Conservation (phyloP, 2,329 filamentous ascomycete species). For the Cladophialophora exuberans region DNA sequence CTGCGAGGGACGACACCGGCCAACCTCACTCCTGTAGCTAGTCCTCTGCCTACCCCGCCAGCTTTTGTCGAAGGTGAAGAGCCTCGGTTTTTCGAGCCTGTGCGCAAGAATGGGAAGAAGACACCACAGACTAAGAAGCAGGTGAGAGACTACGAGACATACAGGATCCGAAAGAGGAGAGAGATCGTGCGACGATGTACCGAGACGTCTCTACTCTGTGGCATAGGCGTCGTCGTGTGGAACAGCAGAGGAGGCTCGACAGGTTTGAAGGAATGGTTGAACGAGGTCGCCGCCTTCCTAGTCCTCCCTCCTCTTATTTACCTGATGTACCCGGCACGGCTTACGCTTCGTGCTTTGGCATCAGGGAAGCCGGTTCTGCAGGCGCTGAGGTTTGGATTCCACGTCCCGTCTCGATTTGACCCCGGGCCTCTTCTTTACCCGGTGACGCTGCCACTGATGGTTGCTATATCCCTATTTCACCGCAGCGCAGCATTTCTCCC, state of each 20-base stretch:
- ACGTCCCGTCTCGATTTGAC: conserved; percentile 79
- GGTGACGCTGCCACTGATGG: conserved; percentile 71
- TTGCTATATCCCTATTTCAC: conserved; percentile 72
- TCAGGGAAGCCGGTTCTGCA: conserved; percentile 16
- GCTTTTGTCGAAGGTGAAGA: conserved; percentile 25
- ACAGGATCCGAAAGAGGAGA: conserved; percentile 41
- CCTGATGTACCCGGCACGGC: conserved; percentile 27
- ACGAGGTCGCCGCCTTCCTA: conserved; percentile 24
- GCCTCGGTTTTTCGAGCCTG: conserved; percentile 21
- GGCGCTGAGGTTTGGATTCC: conserved; percentile 44
- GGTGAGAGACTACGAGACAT: conserved; percentile 30
- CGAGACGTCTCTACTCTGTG: conserved; percentile 59
- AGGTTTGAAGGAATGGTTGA: conserved; percentile 21
- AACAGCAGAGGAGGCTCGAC: conserved; percentile 12
- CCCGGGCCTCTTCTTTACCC: conserved; percentile 91
- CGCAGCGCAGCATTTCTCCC: conserved; percentile 66
- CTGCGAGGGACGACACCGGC: conserved; percentile 54
- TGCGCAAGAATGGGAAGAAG: conserved; percentile 17
- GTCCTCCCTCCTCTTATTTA: conserved; percentile 26
- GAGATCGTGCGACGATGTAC: conserved; percentile 54
- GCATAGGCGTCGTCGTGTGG: conserved; percentile 45
- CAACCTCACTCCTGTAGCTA: conserved; percentile 27
- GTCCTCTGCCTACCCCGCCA: conserved; percentile 32
- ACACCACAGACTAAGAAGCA: conserved; percentile 1
- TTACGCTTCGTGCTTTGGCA: conserved; percentile 15